These are phyloP conservation scores for Microsporum audouinii DNA, from an alignment of 2,329 filamentous ascomycete species.

Conservation along the genomic window DNA sequence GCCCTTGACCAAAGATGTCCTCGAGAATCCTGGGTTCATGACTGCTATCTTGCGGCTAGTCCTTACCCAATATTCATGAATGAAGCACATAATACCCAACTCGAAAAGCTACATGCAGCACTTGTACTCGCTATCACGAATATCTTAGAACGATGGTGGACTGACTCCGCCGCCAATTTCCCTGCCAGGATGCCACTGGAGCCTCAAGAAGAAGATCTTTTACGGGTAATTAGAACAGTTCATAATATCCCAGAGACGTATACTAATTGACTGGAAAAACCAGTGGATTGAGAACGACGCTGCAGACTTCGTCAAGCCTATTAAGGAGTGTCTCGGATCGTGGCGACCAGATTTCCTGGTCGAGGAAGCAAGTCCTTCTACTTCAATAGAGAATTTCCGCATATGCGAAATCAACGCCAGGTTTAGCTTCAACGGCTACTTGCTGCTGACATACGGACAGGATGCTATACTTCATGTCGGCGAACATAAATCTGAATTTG, in stretches of 20 bases:
- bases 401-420: slow-evolving; percentile 17
- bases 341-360: slow-evolving; percentile 17
- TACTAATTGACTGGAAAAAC: neutral
- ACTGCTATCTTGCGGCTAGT: neutral
- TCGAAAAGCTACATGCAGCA: slow-evolving; percentile 15
- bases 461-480: slow-evolving; percentile 4
- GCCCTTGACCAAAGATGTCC: slow-evolving; percentile 3
- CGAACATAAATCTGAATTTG: neutral
- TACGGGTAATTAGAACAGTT: slow-evolving; percentile 13
- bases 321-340: slow-evolving; percentile 12
- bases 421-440: slow-evolving; percentile 11
- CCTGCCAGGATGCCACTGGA: slow-evolving; percentile 21
- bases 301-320: slow-evolving; percentile 4
- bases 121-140: slow-evolving; percentile 19
- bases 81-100: slow-evolving; percentile 5
- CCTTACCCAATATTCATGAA: slow-evolving; percentile 7
- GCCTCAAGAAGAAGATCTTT: slow-evolving; percentile 17
- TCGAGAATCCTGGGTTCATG: slow-evolving; percentile 7
- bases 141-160: slow-evolving; percentile 23
- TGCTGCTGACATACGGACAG: slow-evolving; percentile 1
- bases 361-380: neutral
- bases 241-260: neutral
- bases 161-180: slow-evolving; percentile 17
- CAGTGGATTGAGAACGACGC: slow-evolving; percentile 9
- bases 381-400: slow-evolving; percentile 6